Percentiles rank a stretch among this genome's conserved stretches.
phyloP scores from a whole-genome alignment of 805 yeast species.

The Candida schatavii region DNA sequence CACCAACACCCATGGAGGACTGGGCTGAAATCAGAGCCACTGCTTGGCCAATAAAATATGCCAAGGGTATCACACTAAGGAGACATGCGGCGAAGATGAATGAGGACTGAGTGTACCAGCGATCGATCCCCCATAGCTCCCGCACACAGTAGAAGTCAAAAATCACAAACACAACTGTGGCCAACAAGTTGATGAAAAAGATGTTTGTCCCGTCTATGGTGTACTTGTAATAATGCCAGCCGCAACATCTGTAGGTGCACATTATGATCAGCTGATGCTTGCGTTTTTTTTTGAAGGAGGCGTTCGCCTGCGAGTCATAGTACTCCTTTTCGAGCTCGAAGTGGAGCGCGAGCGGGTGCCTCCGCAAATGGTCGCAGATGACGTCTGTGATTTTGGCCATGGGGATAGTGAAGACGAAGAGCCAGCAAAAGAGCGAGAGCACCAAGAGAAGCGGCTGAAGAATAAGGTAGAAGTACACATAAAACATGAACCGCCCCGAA shows the following conservation, averaged over 20 bases:
- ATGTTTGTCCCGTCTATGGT: slow-evolving; percentile 96
- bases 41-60: slow-evolving; percentile 97
- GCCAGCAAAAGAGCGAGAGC: slow-evolving; percentile 68
- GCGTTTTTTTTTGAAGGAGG: slow-evolving; percentile 23
- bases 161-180: slow-evolving; percentile 78
- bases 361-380: slow-evolving; percentile 71
- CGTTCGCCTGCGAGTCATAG: slow-evolving; percentile 28
- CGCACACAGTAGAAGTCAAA: slow-evolving; percentile 68
- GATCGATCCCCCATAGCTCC: slow-evolving; percentile 34
- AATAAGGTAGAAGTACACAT: slow-evolving; percentile 61
- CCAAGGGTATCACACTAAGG: slow-evolving; percentile 85
- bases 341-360: slow-evolving; percentile 87
- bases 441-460: slow-evolving; percentile 64
- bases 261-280: slow-evolving; percentile 64
- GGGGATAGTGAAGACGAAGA: slow-evolving; percentile 85
- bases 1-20: slow-evolving; percentile 98
- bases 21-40: slow-evolving; percentile 99
- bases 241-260: slow-evolving; percentile 90
- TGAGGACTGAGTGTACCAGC: slow-evolving; percentile 57
- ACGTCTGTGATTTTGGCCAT: slow-evolving; percentile 79
- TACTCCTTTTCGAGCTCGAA: slow-evolving; percentile 59
- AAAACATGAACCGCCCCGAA: slow-evolving; percentile 75
- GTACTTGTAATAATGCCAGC: slow-evolving; percentile 90
- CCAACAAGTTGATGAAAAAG: slow-evolving; percentile 80
- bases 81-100: slow-evolving; percentile 73